Conservation (phyloP, 805 yeast species). For the Kodamaea kakaduensis region DNA sequence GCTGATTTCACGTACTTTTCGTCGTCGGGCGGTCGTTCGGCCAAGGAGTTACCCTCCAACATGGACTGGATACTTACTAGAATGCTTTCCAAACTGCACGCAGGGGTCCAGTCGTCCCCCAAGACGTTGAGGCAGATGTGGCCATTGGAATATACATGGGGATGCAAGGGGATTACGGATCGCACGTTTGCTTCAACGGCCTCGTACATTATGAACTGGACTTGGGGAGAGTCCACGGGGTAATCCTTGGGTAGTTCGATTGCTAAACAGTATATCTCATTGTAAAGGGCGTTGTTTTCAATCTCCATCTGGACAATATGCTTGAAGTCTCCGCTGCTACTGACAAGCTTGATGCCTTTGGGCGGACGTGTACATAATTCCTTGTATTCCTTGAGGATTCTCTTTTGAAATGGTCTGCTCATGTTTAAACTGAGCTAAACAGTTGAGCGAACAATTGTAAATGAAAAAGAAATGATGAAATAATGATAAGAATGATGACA, state of each 20-base stretch:
- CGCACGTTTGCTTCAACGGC: conserved; percentile 7
- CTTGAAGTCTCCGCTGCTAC: conserved; percentile 15
- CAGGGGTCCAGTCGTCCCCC: conserved; percentile 67
- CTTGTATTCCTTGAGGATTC: conserved; percentile 28
- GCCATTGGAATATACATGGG: conserved; percentile 72
- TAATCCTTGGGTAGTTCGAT: conserved; percentile 43
- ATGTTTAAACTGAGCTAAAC: background rate
- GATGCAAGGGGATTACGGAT: conserved; percentile 56
- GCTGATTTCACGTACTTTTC: conserved; percentile 46
- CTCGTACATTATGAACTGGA: conserved; percentile 40
- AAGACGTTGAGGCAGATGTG: conserved; percentile 70
- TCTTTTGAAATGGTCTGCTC: conserved; percentile 21
- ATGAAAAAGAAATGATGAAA: too few relatives aligned
- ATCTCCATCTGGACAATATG: conserved; percentile 21
- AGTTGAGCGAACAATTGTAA: too few relatives aligned
- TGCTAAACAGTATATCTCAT: conserved; percentile 36
- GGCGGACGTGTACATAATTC: conserved; percentile 11
- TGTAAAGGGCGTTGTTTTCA: conserved; percentile 11
- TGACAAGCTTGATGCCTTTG: conserved; percentile 24
- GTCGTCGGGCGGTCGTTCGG: conserved; percentile 59
- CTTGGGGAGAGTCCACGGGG: conserved; percentile 59
- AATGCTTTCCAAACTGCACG: conserved; percentile 47
- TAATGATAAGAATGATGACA: too few relatives aligned
- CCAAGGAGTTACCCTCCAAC: conserved; percentile 45
- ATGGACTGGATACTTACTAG: conserved; percentile 62